Evolutionary conservation across 805 yeast genomes (phyloP).

Genomic region (Pichia occidentalis): DNA sequence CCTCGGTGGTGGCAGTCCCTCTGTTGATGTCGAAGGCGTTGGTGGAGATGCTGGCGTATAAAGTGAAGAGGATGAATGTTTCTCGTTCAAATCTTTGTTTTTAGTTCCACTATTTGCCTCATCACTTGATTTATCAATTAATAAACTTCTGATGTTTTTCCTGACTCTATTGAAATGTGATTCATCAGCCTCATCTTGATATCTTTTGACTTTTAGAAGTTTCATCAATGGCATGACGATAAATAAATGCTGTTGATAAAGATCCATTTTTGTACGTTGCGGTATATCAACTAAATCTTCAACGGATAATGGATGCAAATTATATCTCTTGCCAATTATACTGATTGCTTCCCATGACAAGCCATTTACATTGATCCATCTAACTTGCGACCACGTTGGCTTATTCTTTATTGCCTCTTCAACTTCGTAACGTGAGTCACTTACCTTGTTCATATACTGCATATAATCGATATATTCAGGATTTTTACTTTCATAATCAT

Average conservation of each 20-base stretch:
- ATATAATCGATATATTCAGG: constrained; percentile 8
- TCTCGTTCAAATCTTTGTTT: constrained; percentile 1
- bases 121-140: neutral
- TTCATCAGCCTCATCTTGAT: constrained; percentile 1
- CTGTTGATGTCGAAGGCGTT: no score
- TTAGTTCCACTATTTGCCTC: neutral
- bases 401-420: constrained; percentile 27
- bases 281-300: constrained; percentile 62
- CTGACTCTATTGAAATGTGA: constrained; percentile 2
- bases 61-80: neutral
- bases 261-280: constrained; percentile 51
- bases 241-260: constrained; percentile 46
- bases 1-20: neutral
- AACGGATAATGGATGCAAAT: constrained; percentile 47
- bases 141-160: neutral
- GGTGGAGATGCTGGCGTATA: neutral
- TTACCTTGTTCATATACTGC: constrained; percentile 16
- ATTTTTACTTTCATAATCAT: constrained; percentile 4
- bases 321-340: constrained; percentile 37
- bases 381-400: constrained; percentile 44
- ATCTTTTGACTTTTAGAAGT: constrained; percentile 30
- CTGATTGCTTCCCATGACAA: constrained; percentile 56
- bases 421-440: constrained; percentile 25
- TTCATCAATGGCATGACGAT: constrained; percentile 49
- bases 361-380: constrained; percentile 56